Evolutionary conservation across 164 flowering plant genomes (phyloP).

Genomic region (Warburgia ugandensis): DNA sequence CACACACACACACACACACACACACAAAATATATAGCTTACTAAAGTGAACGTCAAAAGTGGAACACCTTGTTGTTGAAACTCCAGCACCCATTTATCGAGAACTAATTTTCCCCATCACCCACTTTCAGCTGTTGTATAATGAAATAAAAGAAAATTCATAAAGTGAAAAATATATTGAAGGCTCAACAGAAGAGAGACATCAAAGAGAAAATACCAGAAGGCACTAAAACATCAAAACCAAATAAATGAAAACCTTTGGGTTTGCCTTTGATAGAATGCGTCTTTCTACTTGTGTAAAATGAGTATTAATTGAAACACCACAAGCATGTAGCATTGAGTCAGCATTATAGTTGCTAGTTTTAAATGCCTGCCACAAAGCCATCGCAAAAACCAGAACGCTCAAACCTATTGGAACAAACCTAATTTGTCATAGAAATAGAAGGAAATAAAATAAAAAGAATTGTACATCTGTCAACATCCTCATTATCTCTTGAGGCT

Average conservation of each 20-base stretch:
- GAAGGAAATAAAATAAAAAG: not conserved
- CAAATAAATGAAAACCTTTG: constrained; percentile 39
- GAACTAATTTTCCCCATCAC: constrained; percentile 58
- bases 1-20: too few species aligned
- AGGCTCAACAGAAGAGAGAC: not conserved
- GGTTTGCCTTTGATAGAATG: constrained; percentile 60
- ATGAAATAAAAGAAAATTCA: not conserved
- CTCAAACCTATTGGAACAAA: not conserved
- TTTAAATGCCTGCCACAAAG: constrained; percentile 40
- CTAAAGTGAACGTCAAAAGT: not conserved
- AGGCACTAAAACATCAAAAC: not conserved
- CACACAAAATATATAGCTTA: not conserved
- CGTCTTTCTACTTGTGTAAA: constrained; percentile 84
- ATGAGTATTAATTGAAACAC: constrained; percentile 40
- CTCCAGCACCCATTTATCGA: constrained; percentile 90
- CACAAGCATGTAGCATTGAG: constrained; percentile 55
- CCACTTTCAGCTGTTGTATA: constrained; percentile 55
- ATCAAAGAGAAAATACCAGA: not conserved
- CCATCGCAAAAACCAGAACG: not conserved
- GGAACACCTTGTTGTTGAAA: constrained; percentile 65
- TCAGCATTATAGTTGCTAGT: constrained; percentile 55
- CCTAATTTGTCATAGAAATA: not conserved
- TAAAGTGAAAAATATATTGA: not conserved
- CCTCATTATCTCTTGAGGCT: constrained; percentile 78
- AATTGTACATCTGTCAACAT: constrained; percentile 49